Conservation (phyloP, 2,329 filamentous ascomycete species). For the Penicillium brevicompactum region DNA sequence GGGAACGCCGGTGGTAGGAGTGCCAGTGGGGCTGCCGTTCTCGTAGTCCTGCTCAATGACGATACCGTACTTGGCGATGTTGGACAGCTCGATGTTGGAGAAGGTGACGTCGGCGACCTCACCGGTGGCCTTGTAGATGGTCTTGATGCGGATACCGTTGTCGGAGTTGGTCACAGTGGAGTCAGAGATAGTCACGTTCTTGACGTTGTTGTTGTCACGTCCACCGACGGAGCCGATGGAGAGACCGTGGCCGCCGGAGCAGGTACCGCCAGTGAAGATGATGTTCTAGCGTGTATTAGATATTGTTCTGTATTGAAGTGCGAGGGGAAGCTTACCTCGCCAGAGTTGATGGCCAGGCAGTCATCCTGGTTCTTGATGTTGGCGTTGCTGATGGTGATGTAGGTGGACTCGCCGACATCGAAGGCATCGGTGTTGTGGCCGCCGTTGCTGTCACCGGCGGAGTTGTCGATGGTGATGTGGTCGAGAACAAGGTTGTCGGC, state of each 20-base stretch:
- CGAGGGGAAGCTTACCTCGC: conserved; percentile 38
- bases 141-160: conserved; percentile 64
- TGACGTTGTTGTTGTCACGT: conserved; percentile 57
- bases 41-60: conserved; percentile 63
- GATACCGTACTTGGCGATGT: conserved; percentile 58
- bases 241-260: conserved; percentile 45
- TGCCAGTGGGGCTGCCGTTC: conserved; percentile 47
- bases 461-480: conserved; percentile 60
- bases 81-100: conserved; percentile 53
- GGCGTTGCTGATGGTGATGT: conserved; percentile 54
- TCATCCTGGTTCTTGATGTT: conserved; percentile 62
- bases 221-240: conserved; percentile 63
- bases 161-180: conserved; percentile 54
- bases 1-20: conserved; percentile 41
- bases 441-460: conserved; percentile 51
- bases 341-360: conserved; percentile 62
- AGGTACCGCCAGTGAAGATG: conserved; percentile 31
- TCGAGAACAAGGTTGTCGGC: conserved; percentile 56
- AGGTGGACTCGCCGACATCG: conserved; percentile 43
- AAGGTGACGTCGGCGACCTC: conserved; percentile 57
- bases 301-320: neutral
- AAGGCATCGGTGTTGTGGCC: conserved; percentile 58
- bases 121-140: conserved; percentile 55
- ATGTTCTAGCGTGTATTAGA: conserved; percentile 24
- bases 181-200: conserved; percentile 54